Base-by-base conservation (phyloP, 2,329 filamentous ascomycete species). In the Aureobasidium mangrovei region DNA sequence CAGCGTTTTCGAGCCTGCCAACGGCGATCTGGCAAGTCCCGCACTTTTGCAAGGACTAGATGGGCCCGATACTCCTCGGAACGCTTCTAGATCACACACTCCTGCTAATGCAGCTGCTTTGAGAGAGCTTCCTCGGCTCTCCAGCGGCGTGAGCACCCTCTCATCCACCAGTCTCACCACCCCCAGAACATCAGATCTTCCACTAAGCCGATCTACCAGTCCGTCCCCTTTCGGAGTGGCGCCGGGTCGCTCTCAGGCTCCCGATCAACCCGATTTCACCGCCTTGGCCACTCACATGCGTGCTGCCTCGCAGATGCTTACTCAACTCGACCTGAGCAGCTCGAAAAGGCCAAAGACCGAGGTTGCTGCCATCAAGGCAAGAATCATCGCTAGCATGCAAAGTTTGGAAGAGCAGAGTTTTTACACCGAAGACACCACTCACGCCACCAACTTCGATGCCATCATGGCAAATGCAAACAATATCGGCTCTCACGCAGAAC, bases 321-420 rank as follows among this genome's bases (percentile, higher is more conserved):
- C 88, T 10, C 88, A 93, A 63, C 76, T 93, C 7, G 87, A 93
- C 56, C 81, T 85, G 2, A 91, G 86, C 26, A 85, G 85, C 59
- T 85, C 86, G 29, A 93, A 91, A 69, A 77, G 88, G 33, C 88
- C 88, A 1, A 86, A 81, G 64, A 81, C 83, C 31, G 88, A 93
- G 69, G 88, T 93, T 4, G 88, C 86, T 18, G 85, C 87, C 6
- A 93, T 93, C 67, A 80, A 88, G 61, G 83, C 86, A 39, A 90
- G 88, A 70, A 93, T 93, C 59, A 93, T 93, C 62, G 88, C 88
- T 2, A 91, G 87, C 67, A 93, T 93, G 88, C 88, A 93, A 67
- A 89, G 80, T 60, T 72, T 93, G 7, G 88, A 93, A 68, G 88
- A 93, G 68, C 85, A 91, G 67, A 91, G 83, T 65, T 93, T 93